Evolutionary conservation across 805 yeast species (phyloP), one percentile per base, ranked within the genome.

Genomic region (Metschnikowia hibisci): DNA sequence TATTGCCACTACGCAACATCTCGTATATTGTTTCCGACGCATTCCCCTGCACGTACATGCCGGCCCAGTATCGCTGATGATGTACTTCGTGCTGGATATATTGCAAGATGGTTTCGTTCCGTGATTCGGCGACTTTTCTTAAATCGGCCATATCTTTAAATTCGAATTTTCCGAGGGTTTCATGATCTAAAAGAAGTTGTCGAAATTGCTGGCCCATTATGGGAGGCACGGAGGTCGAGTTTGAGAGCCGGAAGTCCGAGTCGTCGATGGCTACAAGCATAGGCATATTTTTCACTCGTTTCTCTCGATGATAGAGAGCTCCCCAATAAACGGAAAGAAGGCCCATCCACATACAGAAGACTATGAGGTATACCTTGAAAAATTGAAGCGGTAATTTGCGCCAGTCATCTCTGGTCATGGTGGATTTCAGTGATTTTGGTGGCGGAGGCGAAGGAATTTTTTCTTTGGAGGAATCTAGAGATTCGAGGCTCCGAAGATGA

Each of bases 281-380:
- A 35, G 52, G 51, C 54, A 69, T 55, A 51, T 69, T 66, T 32
- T 40, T 46, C 15, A 64, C 52, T 11, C 74, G 57, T 14, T 38
- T 38, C 30, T 55, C 48, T 31, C 74, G 57, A 4, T 51, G 49
- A 51, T 59, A 67, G 43, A 60, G 45, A 12, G 73, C 57, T 6
- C 73, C 75, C 75, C 75, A 69, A 47, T 69, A 69, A 25, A 69
- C 56, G 10, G 71, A 61, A 36, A 69, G 61, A 5, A 67, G 48
- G 4, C 58, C 65, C 18, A 68, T 51, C 34, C 63, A 61, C 32
- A 55, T 33, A 38, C 43, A 34, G 44, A 59, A 52, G 23, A 63
- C 43, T 34, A 45, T 36, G 36, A 60, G 35, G 40, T 55, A 58
- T 13, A 55, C 59, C 16, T 35, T 37, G 32, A 44, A 20, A 20